phyloP scores from a whole-genome alignment of 345 rosid species.

The Anastatica hierochuntica region DNA sequence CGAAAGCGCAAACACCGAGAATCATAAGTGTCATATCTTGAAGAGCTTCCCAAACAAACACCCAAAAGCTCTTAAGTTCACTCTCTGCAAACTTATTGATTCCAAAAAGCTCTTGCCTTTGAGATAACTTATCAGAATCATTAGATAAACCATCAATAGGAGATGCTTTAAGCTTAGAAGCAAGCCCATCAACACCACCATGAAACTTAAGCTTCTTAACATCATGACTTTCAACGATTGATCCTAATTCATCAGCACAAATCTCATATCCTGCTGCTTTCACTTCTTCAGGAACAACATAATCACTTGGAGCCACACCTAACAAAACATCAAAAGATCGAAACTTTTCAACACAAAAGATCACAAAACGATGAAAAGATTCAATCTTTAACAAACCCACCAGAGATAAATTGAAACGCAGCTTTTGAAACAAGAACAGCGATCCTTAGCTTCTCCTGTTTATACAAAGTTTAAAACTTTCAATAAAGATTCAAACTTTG shows the following conservation, averaged over 20 bases:
- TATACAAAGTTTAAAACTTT: too few species aligned
- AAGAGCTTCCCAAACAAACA: too few species aligned
- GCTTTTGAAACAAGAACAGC: constrained; percentile 93
- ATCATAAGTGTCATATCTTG: constrained; percentile 92
- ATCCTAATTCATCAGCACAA: constrained; percentile 81
- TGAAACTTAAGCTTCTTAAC: constrained; percentile 64
- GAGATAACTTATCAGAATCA: constrained; percentile 24
- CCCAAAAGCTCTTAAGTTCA: constrained; percentile 51
- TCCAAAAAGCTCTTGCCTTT: constrained; percentile 62
- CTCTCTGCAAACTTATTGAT: constrained; percentile 77
- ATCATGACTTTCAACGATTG: constrained; percentile 76
- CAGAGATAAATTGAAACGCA: constrained; percentile 67
- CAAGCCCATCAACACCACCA: constrained; percentile 63
- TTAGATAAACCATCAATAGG: constrained; percentile 42
- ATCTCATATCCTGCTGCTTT: constrained; percentile 75
- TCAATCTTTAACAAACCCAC: constrained; percentile 21
- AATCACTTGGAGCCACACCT: constrained; percentile 70
- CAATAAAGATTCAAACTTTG: too few species aligned
- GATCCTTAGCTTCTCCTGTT: constrained; percentile 72
- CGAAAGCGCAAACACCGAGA: constrained; percentile 73
- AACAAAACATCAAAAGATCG: background rate
- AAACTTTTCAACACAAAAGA: background rate
- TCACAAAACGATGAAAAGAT: too few species aligned
- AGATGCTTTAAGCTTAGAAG: constrained; percentile 53
- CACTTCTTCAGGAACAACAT: constrained; percentile 53